Conservation (phyloP, 352 stramenopile species). For the Phytopythium cucurbitacearum region DNA sequence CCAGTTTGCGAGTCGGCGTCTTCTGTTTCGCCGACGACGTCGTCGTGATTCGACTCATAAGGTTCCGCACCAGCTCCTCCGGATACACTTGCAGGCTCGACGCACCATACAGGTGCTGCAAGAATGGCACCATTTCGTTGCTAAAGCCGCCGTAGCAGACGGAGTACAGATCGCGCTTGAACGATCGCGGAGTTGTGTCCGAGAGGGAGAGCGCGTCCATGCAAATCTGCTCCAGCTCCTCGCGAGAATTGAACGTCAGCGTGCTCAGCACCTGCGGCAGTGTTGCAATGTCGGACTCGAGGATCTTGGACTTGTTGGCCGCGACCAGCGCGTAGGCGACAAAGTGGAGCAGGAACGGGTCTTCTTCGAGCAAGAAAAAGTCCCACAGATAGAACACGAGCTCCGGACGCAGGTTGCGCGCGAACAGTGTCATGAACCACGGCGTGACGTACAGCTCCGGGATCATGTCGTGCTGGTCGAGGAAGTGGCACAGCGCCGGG, state of each 20-base stretch:
- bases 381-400: slow-evolving; percentile 89
- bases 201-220: slow-evolving; percentile 43
- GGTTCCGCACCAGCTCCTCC: slow-evolving; percentile 75
- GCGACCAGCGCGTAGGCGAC: slow-evolving; percentile 82
- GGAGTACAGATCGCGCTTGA: slow-evolving; percentile 76
- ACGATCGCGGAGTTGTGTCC: slow-evolving; percentile 66
- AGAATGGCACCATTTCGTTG: slow-evolving; percentile 57
- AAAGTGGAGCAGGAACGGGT: slow-evolving; percentile 88
- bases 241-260: slow-evolving; percentile 54
- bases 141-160: slow-evolving; percentile 79
- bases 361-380: slow-evolving; percentile 87
- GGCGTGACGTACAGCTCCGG: slow-evolving; percentile 92
- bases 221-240: slow-evolving; percentile 62
- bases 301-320: slow-evolving; percentile 48
- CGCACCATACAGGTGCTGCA: slow-evolving; percentile 60
- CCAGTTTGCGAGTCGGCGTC: slow-evolving; percentile 4
- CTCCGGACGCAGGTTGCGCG: slow-evolving; percentile 64
- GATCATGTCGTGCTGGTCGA: slow-evolving; percentile 91
- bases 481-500: slow-evolving; percentile 78
- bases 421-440: slow-evolving; percentile 94
- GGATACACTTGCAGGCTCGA: slow-evolving; percentile 84
- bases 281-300: slow-evolving; percentile 66
- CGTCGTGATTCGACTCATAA: slow-evolving; percentile 49
- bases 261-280: slow-evolving; percentile 78
- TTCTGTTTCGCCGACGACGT: slow-evolving; percentile 17